These are phyloP conservation scores for Podospora comata DNA, from an alignment of 495 filamentous ascomycete species.

Conservation along the genomic window DNA sequence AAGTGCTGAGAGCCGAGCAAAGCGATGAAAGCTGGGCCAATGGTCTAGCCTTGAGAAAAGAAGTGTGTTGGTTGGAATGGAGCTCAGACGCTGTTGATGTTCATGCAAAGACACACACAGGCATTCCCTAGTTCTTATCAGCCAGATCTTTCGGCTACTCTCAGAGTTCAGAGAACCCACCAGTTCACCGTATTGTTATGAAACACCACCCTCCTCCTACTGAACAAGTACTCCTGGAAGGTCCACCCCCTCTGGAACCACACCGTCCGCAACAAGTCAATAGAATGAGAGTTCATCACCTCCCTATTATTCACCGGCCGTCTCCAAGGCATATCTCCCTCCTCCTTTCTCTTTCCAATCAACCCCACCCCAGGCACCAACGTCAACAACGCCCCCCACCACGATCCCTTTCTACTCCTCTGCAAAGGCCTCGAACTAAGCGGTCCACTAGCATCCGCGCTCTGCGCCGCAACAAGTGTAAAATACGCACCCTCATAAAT, in stretches of 20 bases:
- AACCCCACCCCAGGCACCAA: neutral
- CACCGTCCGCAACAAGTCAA: constrained; percentile 13
- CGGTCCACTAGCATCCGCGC: constrained; percentile 8
- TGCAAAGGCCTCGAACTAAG: constrained; percentile 13
- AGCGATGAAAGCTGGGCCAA: constrained; percentile 25
- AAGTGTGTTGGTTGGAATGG: neutral
- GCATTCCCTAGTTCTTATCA: constrained; percentile 18
- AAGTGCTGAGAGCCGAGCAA: constrained; percentile 15
- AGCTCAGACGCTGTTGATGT: neutral
- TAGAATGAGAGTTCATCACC: constrained; percentile 13
- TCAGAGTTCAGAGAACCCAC: constrained; percentile 1
- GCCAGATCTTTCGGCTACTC: neutral
- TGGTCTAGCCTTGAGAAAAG: neutral
- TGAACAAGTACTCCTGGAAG: constrained; percentile 28
- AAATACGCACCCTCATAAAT: constrained; percentile 37
- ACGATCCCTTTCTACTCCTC: neutral
- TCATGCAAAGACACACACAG: constrained; percentile 1
- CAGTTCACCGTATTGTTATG: constrained; percentile 25
- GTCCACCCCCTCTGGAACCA: constrained; percentile 28
- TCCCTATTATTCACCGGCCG: neutral
- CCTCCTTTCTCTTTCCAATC: neutral
- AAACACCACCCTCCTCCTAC: constrained; percentile 22
- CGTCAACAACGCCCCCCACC: neutral
- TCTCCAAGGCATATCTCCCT: neutral
- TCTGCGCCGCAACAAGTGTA: constrained; percentile 34